Percentiles rank a stretch among this genome's conserved stretches.
phyloP scores from a whole-genome alignment of 106 monocot genomes.

The Alisma plantagoaquatica region DNA sequence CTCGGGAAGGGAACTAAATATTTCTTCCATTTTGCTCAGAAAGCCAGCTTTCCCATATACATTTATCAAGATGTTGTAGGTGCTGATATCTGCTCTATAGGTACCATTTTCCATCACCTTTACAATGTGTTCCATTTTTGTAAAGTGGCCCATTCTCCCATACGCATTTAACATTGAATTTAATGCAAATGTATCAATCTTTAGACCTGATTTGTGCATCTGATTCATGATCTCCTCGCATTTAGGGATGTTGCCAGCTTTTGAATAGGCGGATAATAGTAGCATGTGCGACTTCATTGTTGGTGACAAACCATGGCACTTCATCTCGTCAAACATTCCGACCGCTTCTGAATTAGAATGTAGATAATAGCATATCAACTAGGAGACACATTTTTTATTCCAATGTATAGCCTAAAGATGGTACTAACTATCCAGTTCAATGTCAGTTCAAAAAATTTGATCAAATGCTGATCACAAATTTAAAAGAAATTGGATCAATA shows the following conservation, averaged over 20 bases:
- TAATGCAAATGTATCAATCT: constrained; percentile 61
- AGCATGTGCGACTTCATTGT: constrained; percentile 98
- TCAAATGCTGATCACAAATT: too few species aligned
- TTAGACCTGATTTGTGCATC: constrained; percentile 71
- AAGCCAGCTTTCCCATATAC: constrained; percentile 73
- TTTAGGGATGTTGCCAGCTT: constrained; percentile 52
- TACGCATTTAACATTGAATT: constrained; percentile 89
- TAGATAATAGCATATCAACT: too few species aligned
- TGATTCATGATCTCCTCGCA: constrained; percentile 79
- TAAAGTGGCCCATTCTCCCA: constrained; percentile 44
- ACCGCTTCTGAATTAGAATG: constrained; percentile 69
- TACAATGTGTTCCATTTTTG: constrained; percentile 70
- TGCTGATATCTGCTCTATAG: constrained; percentile 48
- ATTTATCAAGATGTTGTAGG: constrained; percentile 81
- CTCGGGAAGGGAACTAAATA: constrained; percentile 26
- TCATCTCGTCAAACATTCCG: constrained; percentile 61
- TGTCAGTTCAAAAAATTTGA: too few species aligned
- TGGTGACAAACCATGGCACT: constrained; percentile 56
- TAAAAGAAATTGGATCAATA: too few species aligned
- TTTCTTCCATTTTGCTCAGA: constrained; percentile 58
- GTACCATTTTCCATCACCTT: constrained; percentile 43
- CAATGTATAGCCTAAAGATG: too few species aligned
- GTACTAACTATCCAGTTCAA: too few species aligned
- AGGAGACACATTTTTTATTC: too few species aligned
- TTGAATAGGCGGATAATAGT: constrained; percentile 80